Percentiles rank a stretch among this genome's conserved stretches.
These are phyloP conservation scores for Penicillium atrosanguineum DNA, from an alignment of 495 filamentous ascomycete genomes.

Conservation along the genomic window DNA sequence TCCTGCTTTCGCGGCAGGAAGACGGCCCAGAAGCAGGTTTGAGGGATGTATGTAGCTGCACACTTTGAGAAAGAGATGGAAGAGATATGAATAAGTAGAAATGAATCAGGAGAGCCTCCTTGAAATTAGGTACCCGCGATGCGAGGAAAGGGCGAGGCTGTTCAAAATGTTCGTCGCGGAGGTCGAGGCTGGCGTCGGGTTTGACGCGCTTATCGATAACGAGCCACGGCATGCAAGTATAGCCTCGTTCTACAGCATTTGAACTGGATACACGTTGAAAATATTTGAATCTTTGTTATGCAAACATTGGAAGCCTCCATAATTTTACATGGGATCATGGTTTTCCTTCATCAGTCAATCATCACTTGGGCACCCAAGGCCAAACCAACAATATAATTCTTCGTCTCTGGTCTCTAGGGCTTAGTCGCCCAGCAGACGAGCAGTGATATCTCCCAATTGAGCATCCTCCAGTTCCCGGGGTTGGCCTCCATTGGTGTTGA, in stretches of 20 bases:
- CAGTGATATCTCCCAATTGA: slow-evolving; percentile 86
- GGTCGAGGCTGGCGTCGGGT: background rate
- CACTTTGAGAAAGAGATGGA: background rate
- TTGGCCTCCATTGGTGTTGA: slow-evolving; percentile 70
- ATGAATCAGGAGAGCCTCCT: background rate
- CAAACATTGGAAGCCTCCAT: background rate
- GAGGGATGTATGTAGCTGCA: background rate
- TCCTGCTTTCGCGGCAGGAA: background rate
- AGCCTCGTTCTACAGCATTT: background rate
- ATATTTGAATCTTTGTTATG: background rate
- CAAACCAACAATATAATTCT: background rate
- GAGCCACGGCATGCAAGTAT: too few relatives aligned
- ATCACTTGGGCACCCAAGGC: background rate
- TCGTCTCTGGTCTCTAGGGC: background rate
- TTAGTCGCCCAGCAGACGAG: slow-evolving; percentile 59
- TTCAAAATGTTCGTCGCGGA: background rate
- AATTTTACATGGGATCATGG: background rate
- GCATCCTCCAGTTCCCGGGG: slow-evolving; percentile 40
- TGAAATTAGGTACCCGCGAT: background rate
- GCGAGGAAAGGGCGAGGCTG: background rate
- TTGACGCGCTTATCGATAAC: background rate
- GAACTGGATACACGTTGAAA: background rate
- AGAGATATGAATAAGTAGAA: background rate
- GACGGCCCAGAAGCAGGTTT: background rate
- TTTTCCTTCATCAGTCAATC: background rate